Evolutionary conservation across 352 stramenopile genomes (phyloP), one percentile per base, ranked within the genome.

Genomic region (Pythium pyrilobum): DNA sequence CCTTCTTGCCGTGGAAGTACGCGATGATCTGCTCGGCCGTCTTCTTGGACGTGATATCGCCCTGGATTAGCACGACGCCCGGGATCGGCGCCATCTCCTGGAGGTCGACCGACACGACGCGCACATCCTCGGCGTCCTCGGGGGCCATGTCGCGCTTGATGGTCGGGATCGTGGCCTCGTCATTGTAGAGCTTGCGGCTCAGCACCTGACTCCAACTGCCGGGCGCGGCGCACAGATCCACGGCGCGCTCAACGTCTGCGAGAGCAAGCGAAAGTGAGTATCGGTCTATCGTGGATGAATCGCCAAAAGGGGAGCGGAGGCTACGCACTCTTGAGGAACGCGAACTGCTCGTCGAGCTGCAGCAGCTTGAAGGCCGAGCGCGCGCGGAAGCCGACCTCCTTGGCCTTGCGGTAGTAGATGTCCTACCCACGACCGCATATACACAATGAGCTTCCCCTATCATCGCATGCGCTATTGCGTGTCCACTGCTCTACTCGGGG

Each of bases 281-380:
- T n/a, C n/a, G n/a, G n/a, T n/a, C n/a, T n/a, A n/a, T n/a, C n/a
- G n/a, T n/a, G n/a, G n/a, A n/a, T n/a, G n/a, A n/a, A n/a, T n/a
- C n/a, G n/a, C n/a, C n/a, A n/a, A n/a, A n/a, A n/a, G n/a, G n/a
- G n/a, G n/a, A n/a, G n/a, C n/a, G n/a, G n/a, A n/a, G n/a, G n/a
- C 9, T 16, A 54, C 37, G 44, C 39, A 77, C 59, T 58, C 15
- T 82, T 71, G 65, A 99, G 93, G 23, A 99, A 79, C 52, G 95
- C 74, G 69, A 98, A 99, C 66, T 99, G 90, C 51, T 98, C 96
- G 71, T 99, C 96, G 15, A 99, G 69, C 66, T 99, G 97, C 37
- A 99, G 72, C 31, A 99, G 72, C 63, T 99, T 99, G 79, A 98
- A 99, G 3, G 97, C 97, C 27, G 92, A 98, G 46, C 97, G 85